Evolutionary conservation across 2,329 filamentous ascomycete genomes (phyloP).

Genomic region (Talaromyces sp.): DNA sequence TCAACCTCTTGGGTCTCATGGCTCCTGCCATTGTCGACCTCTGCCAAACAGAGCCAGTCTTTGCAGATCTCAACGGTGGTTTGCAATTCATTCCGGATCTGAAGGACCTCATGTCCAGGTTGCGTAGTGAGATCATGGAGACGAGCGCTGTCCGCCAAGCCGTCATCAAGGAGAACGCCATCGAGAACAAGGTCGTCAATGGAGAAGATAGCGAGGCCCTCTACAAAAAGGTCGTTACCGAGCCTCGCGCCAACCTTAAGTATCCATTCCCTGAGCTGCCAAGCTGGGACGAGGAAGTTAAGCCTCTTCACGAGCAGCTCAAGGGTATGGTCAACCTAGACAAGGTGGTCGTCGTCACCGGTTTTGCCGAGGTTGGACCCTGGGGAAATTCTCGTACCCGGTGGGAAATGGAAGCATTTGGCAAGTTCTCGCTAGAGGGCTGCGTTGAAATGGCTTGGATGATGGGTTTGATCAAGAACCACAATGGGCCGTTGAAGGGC

Average conservation of each 20-base stretch:
- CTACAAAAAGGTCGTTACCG: slow-evolving; percentile 90
- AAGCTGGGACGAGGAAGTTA: slow-evolving; percentile 86
- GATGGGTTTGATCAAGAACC: slow-evolving; percentile 98
- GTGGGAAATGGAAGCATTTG: slow-evolving; percentile 99
- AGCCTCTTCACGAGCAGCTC: slow-evolving; percentile 79
- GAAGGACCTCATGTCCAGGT: slow-evolving; percentile 87
- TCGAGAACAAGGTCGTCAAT: slow-evolving; percentile 97
- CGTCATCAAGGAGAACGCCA: slow-evolving; percentile 89
- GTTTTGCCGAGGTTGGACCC: slow-evolving; percentile 84
- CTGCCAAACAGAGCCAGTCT: slow-evolving; percentile 92
- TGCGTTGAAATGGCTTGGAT: slow-evolving; percentile 99
- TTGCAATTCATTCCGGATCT: slow-evolving; percentile 96
- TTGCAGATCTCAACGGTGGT: slow-evolving; percentile 94
- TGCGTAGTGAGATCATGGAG: slow-evolving; percentile 92
- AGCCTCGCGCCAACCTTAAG: slow-evolving; percentile 96
- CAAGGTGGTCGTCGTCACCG: slow-evolving; percentile 95
- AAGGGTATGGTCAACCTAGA: slow-evolving; percentile 99
- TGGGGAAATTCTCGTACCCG: slow-evolving; percentile 98
- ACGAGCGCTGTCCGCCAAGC: slow-evolving; percentile 90
- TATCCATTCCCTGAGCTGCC: slow-evolving; percentile 90
- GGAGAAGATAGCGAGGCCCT: slow-evolving; percentile 86
- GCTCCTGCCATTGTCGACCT: slow-evolving; percentile 88
- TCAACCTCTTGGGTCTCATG: slow-evolving; percentile 96
- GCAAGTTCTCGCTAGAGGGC: slow-evolving; percentile 94
- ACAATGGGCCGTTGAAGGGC: slow-evolving; percentile 94